These are phyloP conservation scores for Massospora cicadina DNA, from an alignment of 371 early-diverging fungal genomes.

Conservation along the genomic window DNA sequence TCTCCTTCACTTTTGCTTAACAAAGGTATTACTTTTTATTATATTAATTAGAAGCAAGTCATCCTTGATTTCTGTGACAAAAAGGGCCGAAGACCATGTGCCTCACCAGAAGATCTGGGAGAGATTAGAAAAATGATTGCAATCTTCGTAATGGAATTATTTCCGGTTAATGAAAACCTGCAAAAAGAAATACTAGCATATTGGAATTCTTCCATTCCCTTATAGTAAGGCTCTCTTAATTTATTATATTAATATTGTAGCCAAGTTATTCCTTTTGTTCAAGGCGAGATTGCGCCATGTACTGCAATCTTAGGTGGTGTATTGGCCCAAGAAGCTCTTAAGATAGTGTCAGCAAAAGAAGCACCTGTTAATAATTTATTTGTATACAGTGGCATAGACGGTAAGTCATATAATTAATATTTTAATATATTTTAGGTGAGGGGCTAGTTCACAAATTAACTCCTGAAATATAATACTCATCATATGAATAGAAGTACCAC, in stretches of 20 bases:
- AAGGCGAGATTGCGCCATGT: slow-evolving; percentile 51
- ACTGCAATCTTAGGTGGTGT: slow-evolving; percentile 77
- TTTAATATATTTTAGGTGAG: background rate
- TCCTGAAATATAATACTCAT: background rate
- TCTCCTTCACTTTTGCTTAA: background rate
- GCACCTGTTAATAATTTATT: slow-evolving; percentile 68
- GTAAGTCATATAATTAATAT: slow-evolving; percentile 19
- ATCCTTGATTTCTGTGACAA: background rate
- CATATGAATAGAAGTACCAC: background rate
- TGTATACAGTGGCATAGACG: slow-evolving; percentile 43
- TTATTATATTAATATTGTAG: slow-evolving; percentile 14
- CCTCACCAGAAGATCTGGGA: background rate
- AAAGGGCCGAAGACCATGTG: background rate
- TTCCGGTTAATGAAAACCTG: background rate
- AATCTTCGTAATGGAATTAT: background rate
- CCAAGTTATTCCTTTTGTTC: slow-evolving; percentile 18
- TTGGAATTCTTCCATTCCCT: background rate
- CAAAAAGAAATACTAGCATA: background rate
- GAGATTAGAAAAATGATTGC: background rate
- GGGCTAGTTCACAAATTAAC: background rate
- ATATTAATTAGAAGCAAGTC: background rate
- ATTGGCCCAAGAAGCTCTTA: slow-evolving; percentile 73
- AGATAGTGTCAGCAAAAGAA: slow-evolving; percentile 59
- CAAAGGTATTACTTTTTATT: background rate
- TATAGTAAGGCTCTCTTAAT: background rate